A percentile compares a stretch with the other conserved stretches of the same genome.
Evolutionary conservation across 2,329 filamentous ascomycete species (phyloP).

Genomic region (Stemphylium beticola): DNA sequence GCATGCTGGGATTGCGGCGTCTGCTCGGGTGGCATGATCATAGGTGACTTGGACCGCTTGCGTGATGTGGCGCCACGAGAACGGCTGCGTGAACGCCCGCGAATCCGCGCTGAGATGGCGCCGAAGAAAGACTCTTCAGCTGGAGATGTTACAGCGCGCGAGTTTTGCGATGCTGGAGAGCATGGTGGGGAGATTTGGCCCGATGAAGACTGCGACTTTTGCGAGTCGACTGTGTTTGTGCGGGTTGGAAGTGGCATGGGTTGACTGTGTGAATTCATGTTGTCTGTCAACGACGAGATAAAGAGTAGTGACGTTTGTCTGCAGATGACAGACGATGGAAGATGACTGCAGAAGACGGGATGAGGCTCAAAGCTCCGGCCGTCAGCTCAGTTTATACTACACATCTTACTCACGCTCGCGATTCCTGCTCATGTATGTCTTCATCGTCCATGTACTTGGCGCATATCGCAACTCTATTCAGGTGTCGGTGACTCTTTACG

Average conservation of each 20-base stretch:
- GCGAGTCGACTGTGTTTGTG: constrained; percentile 38
- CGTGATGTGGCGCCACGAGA: constrained; percentile 32
- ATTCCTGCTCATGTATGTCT: constrained; percentile 17
- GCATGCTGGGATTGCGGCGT: constrained; percentile 12
- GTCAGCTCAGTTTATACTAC: constrained; percentile 24
- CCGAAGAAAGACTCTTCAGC: constrained; percentile 46
- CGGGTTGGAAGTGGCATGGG: constrained; percentile 40
- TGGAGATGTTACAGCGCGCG: constrained; percentile 28
- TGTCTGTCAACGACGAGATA: background rate
- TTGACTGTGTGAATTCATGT: constrained; percentile 37
- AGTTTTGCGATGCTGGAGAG: constrained; percentile 31
- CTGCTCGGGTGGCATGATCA: constrained; percentile 37
- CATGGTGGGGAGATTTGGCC: constrained; percentile 30
- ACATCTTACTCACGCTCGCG: constrained; percentile 6
- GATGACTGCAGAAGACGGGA: constrained; percentile 24
- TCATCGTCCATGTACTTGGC: constrained; percentile 29
- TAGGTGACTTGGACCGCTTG: constrained; percentile 38
- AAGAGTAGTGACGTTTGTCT: background rate
- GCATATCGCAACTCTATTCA: constrained; percentile 30
- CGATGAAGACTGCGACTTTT: constrained; percentile 33
- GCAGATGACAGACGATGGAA: background rate
- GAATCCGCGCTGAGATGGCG: constrained; percentile 42
- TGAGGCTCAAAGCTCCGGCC: constrained; percentile 35
- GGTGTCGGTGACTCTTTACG: constrained; percentile 34
- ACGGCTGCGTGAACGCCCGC: constrained; percentile 43